Percentiles rank a stretch among this genome's conserved stretches.
phyloP scores from a whole-genome alignment of 2,329 filamentous ascomycete species.

The Pyrenophora teres region DNA sequence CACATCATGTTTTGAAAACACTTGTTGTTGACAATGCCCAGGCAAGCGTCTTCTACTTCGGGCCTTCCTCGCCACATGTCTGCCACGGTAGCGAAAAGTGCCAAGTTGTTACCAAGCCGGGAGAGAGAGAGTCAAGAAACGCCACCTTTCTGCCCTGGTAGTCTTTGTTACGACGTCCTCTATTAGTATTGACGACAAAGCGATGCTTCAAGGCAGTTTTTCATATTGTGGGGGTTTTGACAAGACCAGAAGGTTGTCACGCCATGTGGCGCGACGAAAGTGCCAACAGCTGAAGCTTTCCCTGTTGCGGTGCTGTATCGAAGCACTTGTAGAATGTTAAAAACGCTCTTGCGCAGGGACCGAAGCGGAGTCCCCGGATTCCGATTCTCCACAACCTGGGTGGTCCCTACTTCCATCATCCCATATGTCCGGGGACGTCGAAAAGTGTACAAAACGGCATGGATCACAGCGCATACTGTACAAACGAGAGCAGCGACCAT shows the following conservation, averaged over 20 bases:
- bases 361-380: conserved; percentile 25
- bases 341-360: conserved; percentile 25
- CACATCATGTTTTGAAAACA: no score
- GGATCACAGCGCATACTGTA: not conserved
- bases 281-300: no score
- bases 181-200: not conserved
- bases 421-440: conserved; percentile 2
- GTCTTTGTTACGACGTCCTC: conserved; percentile 20
- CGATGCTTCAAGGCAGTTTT: not conserved
- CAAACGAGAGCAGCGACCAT: not conserved
- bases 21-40: no score
- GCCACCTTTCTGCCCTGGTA: conserved; percentile 21
- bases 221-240: not conserved
- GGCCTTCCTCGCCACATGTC: not conserved
- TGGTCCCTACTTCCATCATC: not conserved
- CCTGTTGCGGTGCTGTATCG: no score
- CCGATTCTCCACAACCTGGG: conserved; percentile 8
- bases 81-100: conserved; percentile 11
- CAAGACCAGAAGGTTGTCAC: not conserved
- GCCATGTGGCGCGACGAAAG: no score
- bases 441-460: not conserved
- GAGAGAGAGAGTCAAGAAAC: conserved; percentile 21
- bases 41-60: not conserved
- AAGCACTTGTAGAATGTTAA: not conserved
- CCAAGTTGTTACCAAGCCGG: conserved; percentile 34